phyloP scores from a whole-genome alignment of 2,329 filamentous ascomycete genomes.

The Stagonosporopsis rhizophila region DNA sequence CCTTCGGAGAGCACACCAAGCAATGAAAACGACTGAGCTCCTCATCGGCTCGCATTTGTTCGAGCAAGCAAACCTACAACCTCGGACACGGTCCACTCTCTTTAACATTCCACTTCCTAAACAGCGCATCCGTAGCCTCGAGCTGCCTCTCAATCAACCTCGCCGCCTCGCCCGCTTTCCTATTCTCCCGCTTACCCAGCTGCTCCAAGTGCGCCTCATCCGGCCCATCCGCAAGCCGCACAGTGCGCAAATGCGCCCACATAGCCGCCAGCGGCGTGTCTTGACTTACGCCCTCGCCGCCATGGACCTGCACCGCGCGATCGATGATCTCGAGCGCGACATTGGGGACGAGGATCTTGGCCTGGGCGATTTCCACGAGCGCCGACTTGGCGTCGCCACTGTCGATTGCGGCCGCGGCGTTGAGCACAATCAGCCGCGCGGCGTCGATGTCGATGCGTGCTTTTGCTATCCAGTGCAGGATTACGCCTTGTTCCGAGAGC shows the following conservation, averaged over 20 bases:
- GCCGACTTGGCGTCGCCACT: conserved; percentile 82
- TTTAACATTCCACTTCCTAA: conserved; percentile 60
- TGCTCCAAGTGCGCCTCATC: conserved; percentile 83
- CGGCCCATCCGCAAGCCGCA: conserved; percentile 86
- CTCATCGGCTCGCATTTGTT: neutral
- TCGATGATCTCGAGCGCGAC: conserved; percentile 86
- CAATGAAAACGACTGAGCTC: neutral
- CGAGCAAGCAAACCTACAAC: neutral
- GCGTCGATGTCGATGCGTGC: conserved; percentile 92
- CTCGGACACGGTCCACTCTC: conserved; percentile 22
- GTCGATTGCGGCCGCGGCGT: conserved; percentile 93
- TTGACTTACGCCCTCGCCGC: conserved; percentile 86
- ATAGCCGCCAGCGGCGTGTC: conserved; percentile 82
- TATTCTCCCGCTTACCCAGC: conserved; percentile 79
- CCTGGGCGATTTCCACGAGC: conserved; percentile 88
- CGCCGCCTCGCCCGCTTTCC: conserved; percentile 64
- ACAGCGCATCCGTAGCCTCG: conserved; percentile 67
- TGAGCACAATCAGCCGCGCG: conserved; percentile 84
- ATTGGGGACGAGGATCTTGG: conserved; percentile 85
- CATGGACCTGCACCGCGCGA: conserved; percentile 87
- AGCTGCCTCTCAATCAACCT: conserved; percentile 68
- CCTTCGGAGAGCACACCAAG: neutral
- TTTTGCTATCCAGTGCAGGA: conserved; percentile 76
- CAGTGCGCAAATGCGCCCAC: conserved; percentile 80
- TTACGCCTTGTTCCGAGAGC: conserved; percentile 85